Conservation (phyloP, 2,329 filamentous ascomycete species). For the Colletotrichum lindemuthianum region DNA sequence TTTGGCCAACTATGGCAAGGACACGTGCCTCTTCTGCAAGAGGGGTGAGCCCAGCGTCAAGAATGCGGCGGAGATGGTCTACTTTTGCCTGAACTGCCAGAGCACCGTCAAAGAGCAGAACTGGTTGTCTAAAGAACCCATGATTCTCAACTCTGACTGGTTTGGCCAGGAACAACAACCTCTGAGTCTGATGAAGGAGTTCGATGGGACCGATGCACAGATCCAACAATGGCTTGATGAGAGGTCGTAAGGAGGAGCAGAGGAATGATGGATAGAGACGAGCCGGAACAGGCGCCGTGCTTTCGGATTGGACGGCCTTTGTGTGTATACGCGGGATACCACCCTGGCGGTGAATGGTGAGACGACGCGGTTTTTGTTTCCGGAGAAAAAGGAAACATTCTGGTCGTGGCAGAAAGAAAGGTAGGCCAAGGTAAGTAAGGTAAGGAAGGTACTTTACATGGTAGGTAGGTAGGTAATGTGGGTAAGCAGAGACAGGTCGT, state of each 20-base stretch:
- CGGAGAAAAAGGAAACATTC: slow-evolving; percentile 8
- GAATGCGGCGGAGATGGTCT: slow-evolving; percentile 38
- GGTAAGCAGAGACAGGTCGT: background rate
- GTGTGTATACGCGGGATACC: slow-evolving; percentile 11
- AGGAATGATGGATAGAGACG: slow-evolving; percentile 1
- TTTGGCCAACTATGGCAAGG: slow-evolving; percentile 37
- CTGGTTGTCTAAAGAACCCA: background rate
- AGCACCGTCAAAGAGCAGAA: slow-evolving; percentile 37
- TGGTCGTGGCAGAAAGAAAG: background rate
- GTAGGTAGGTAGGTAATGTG: background rate
- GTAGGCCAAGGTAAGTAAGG: background rate
- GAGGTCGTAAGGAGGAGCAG: background rate
- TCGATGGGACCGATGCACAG: too few relatives aligned
- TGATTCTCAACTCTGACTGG: too few relatives aligned
- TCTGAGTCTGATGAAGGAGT: too few relatives aligned
- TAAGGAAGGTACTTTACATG: too few relatives aligned
- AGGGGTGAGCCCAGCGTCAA: slow-evolving; percentile 15
- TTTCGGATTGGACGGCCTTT: background rate
- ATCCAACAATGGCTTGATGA: too few relatives aligned
- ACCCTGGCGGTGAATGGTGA: slow-evolving; percentile 20
- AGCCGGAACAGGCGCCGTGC: background rate
- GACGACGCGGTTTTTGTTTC: slow-evolving; percentile 18
- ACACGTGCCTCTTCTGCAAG: slow-evolving; percentile 47
- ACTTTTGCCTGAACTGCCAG: slow-evolving; percentile 48
- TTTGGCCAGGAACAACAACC: too few relatives aligned